These are phyloP conservation scores for Delphinella strobiligena DNA, from an alignment of 2,329 filamentous ascomycete genomes.

Conservation along the genomic window DNA sequence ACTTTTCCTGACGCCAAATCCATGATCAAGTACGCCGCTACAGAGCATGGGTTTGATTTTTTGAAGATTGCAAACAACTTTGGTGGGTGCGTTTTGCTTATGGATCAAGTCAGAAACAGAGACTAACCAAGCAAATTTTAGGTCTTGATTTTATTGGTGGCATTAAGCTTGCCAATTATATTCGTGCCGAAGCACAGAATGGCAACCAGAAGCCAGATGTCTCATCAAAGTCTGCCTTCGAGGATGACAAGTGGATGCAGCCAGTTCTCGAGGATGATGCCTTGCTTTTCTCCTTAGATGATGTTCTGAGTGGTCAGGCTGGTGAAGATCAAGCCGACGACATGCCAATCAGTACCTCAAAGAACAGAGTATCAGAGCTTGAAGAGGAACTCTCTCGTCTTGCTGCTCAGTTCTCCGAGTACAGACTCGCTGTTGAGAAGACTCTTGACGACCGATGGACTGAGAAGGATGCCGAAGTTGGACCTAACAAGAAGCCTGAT, in stretches of 20 bases:
- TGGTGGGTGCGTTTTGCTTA: constrained; percentile 18
- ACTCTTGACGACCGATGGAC: constrained; percentile 17
- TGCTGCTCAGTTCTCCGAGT: constrained; percentile 13
- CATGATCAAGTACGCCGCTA: constrained; percentile 26
- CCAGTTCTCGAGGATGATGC: constrained; percentile 84
- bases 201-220: constrained; percentile 37
- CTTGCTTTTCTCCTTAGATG: constrained; percentile 75
- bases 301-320: constrained; percentile 25
- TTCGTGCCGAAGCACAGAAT: constrained; percentile 29
- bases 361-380: constrained; percentile 10
- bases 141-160: constrained; percentile 33
- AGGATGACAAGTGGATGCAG: constrained; percentile 70
- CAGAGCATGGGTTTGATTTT: constrained; percentile 29
- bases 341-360: constrained; percentile 3
- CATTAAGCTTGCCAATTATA: constrained; percentile 38
- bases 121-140: constrained; percentile 11
- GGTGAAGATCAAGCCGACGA: constrained; percentile 1
- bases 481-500: constrained; percentile 7
- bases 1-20: constrained; percentile 19
- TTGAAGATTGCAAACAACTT: constrained; percentile 20
- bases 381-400: constrained; percentile 13
- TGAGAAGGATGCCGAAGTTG: constrained; percentile 6
- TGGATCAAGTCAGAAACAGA: not conserved
- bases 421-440: constrained; percentile 14
- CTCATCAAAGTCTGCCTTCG: constrained; percentile 50